Evolutionary conservation across 352 stramenopile species (phyloP).

Genomic region (Phytophthora quininea): DNA sequence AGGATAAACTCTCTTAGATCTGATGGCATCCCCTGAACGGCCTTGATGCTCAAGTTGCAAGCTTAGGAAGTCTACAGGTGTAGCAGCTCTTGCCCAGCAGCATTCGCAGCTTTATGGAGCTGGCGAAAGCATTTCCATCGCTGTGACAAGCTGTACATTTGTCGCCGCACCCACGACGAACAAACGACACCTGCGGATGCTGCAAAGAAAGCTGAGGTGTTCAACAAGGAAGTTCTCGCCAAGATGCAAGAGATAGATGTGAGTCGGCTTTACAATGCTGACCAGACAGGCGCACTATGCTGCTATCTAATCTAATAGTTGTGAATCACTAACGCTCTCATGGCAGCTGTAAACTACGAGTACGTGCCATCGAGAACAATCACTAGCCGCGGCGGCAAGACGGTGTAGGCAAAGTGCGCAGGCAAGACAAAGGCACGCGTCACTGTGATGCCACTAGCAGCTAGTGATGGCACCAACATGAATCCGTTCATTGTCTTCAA

Average conservation of each 20-base stretch:
- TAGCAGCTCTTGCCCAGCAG: not conserved
- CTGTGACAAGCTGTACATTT: slow-evolving; percentile 12
- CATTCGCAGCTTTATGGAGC: slow-evolving; percentile 13
- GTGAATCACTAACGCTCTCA: not conserved
- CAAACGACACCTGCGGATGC: slow-evolving; percentile 5
- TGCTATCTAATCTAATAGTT: not conserved
- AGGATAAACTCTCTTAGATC: slow-evolving; percentile 8
- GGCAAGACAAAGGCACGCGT: slow-evolving; percentile 31
- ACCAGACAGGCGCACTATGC: slow-evolving; percentile 12
- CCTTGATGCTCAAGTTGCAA: slow-evolving; percentile 11
- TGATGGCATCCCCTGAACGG: slow-evolving; percentile 5
- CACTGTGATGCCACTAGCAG: slow-evolving; percentile 29
- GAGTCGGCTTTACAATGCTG: slow-evolving; percentile 2
- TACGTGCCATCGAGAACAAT: slow-evolving; percentile 29
- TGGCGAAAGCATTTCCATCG: slow-evolving; percentile 18
- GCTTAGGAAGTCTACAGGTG: slow-evolving; percentile 8
- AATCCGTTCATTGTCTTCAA: slow-evolving; percentile 37
- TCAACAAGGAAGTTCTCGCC: not conserved
- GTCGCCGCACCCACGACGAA: slow-evolving; percentile 7
- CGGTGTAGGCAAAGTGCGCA: slow-evolving; percentile 27
- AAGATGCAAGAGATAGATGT: slow-evolving; percentile 8
- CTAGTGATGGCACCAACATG: slow-evolving; percentile 27
- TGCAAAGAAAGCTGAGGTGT: not conserved
- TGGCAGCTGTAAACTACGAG: slow-evolving; percentile 23
- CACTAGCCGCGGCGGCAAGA: slow-evolving; percentile 9